Evolutionary conservation across 345 rosid species (phyloP).

Genomic region (Brassica carinata): DNA sequence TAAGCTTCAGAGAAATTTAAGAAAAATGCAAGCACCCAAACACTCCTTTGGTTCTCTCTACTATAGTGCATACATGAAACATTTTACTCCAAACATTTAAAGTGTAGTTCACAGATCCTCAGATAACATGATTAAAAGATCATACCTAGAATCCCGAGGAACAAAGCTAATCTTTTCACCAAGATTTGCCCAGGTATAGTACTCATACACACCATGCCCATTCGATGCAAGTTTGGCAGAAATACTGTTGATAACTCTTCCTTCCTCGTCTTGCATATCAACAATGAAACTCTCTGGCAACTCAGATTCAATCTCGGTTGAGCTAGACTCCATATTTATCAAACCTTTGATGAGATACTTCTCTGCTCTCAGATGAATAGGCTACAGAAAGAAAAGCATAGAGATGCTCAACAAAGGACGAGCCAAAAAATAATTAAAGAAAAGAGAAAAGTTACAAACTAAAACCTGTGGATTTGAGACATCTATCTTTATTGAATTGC

Average conservation of each 20-base stretch:
- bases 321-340: conserved; percentile 53
- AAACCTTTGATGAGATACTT: conserved; percentile 80
- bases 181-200: conserved; percentile 71
- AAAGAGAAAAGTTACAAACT: conserved; percentile 17
- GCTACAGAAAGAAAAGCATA: conserved; percentile 51
- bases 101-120: conserved; percentile 10
- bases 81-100: conserved; percentile 19
- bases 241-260: conserved; percentile 48
- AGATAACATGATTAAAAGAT: conserved; percentile 4
- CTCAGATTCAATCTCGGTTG: conserved; percentile 46
- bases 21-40: not conserved
- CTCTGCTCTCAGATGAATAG: conserved; percentile 75
- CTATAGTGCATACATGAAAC: conserved; percentile 7
- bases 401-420: conserved; percentile 7
- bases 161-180: conserved; percentile 72
- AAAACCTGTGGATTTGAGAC: conserved; percentile 64
- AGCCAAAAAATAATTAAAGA: conserved; percentile 27
- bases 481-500: conserved; percentile 64
- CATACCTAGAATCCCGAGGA: conserved; percentile 81
- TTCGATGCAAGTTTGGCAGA: conserved; percentile 53
- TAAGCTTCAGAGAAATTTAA: not conserved
- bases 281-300: conserved; percentile 59
- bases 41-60: not conserved
- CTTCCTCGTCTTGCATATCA: conserved; percentile 56
- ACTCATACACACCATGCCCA: conserved; percentile 58